These are phyloP conservation scores for Rubus parviflorus DNA, from an alignment of 306 rosid species.

Conservation along the genomic window DNA sequence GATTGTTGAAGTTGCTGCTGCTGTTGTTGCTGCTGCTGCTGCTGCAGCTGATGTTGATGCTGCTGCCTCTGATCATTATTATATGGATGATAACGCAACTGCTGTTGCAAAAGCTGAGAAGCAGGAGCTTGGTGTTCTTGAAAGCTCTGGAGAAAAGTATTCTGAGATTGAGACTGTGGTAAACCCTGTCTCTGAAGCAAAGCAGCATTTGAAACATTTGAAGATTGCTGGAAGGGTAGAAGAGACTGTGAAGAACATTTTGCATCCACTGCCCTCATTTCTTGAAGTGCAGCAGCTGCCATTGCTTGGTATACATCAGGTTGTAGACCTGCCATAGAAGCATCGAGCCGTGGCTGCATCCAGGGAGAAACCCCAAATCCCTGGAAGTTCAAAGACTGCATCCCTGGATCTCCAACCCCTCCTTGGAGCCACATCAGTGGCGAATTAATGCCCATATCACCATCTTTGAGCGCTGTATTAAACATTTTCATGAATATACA, in stretches of 20 bases:
- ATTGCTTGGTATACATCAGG: conserved; percentile 79
- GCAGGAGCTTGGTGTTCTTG: conserved; percentile 63
- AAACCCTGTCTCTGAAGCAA: conserved; percentile 68
- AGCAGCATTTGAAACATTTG: conserved; percentile 59
- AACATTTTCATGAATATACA: conserved; percentile 6
- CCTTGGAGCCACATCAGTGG: conserved; percentile 73
- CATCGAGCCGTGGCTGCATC: conserved; percentile 82
- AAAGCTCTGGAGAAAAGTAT: conserved; percentile 55
- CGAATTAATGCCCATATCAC: conserved; percentile 64
- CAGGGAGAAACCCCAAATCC: conserved; percentile 74
- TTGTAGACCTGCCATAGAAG: conserved; percentile 62
- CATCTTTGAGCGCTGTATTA: conserved; percentile 71
- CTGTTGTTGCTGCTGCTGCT: conserved; percentile 33
- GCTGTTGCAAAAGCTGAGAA: conserved; percentile 61
- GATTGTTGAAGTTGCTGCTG: conserved; percentile 49
- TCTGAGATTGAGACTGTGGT: conserved; percentile 66
- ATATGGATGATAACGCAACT: conserved; percentile 57
- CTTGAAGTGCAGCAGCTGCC: conserved; percentile 85
- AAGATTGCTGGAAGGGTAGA: conserved; percentile 71
- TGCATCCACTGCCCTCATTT: conserved; percentile 67
- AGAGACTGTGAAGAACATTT: conserved; percentile 52
- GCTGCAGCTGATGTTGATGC: conserved; percentile 31
- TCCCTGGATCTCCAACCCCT: conserved; percentile 66
- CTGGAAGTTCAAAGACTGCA: conserved; percentile 71
- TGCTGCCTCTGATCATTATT: conserved; percentile 46